A percentile compares a stretch with the other conserved stretches of the same genome.
Evolutionary conservation across 2,329 filamentous ascomycete genomes (phyloP).

Genomic region (Alternaria triticina): DNA sequence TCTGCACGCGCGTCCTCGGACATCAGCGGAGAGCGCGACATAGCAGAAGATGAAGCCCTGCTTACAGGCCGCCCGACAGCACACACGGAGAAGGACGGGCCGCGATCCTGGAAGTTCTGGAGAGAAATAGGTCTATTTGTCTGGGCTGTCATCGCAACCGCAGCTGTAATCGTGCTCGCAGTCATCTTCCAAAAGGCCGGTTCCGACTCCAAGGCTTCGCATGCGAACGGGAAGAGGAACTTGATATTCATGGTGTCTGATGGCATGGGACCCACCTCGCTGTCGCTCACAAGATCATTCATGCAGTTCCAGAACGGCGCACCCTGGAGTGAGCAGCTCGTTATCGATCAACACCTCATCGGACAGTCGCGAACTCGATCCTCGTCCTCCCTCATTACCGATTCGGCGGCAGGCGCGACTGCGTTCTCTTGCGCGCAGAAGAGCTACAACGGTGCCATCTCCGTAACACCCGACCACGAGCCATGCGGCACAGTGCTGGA

Average conservation of each 20-base stretch:
- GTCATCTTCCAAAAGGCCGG: conserved; percentile 75
- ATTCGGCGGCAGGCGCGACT: conserved; percentile 95
- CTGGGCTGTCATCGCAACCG: conserved; percentile 84
- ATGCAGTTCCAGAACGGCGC: conserved; percentile 77
- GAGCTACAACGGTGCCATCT: conserved; percentile 97
- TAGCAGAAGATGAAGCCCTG: conserved; percentile 68
- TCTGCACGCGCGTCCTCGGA: conserved; percentile 63
- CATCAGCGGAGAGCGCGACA: conserved; percentile 60
- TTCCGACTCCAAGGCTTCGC: conserved; percentile 34
- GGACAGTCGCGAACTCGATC: conserved; percentile 88
- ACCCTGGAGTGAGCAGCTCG: conserved; percentile 76
- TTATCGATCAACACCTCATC: conserved; percentile 87
- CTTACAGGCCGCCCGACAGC: conserved; percentile 60
- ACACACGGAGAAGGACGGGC: conserved; percentile 26
- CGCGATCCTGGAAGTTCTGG: conserved; percentile 63
- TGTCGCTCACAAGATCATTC: conserved; percentile 85
- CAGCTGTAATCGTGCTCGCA: conserved; percentile 77
- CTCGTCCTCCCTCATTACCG: conserved; percentile 84
- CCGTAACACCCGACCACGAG: conserved; percentile 80
- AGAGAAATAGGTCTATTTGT: conserved; percentile 78
- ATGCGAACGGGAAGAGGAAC: conserved; percentile 75
- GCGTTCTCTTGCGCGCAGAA: conserved; percentile 93
- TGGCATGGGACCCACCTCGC: conserved; percentile 93
- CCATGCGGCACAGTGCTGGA: conserved; percentile 94
- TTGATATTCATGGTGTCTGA: conserved; percentile 99